Evolutionary conservation across 108 stramenopile species (phyloP).

Genomic region (Schizochytrium sp.): DNA sequence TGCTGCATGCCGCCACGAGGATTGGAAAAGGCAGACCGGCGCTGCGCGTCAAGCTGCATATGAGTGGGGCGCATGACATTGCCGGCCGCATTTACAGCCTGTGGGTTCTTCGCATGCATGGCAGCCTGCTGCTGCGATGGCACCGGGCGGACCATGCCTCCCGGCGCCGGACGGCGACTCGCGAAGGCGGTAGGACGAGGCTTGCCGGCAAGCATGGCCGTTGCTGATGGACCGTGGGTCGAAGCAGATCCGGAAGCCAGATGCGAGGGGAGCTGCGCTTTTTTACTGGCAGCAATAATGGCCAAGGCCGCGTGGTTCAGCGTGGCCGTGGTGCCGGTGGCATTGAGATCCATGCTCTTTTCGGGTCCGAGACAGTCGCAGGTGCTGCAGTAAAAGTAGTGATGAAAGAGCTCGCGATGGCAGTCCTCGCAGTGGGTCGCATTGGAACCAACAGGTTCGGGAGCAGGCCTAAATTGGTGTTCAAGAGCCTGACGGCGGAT

Average conservation of each 20-base stretch:
- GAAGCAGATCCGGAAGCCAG: no score
- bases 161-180: neutral
- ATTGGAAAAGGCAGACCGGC: neutral
- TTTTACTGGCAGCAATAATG: neutral
- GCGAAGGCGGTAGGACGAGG: neutral
- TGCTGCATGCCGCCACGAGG: neutral
- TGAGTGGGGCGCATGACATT: neutral
- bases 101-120: neutral
- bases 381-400: conserved; percentile 15
- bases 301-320: neutral
- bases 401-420: conserved; percentile 9
- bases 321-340: neutral
- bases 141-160: neutral
- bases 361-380: neutral
- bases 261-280: neutral
- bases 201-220: neutral
- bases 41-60: neutral
- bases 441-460: neutral
- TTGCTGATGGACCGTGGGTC: no score
- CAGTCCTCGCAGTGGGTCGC: neutral
- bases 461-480: neutral
- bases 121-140: neutral
- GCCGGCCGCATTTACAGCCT: neutral
- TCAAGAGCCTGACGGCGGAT: neutral
- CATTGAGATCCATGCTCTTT: neutral